phyloP scores from a whole-genome alignment of 139 green algal genomes.

The Auxenochlorella pyrenoidosa region DNA sequence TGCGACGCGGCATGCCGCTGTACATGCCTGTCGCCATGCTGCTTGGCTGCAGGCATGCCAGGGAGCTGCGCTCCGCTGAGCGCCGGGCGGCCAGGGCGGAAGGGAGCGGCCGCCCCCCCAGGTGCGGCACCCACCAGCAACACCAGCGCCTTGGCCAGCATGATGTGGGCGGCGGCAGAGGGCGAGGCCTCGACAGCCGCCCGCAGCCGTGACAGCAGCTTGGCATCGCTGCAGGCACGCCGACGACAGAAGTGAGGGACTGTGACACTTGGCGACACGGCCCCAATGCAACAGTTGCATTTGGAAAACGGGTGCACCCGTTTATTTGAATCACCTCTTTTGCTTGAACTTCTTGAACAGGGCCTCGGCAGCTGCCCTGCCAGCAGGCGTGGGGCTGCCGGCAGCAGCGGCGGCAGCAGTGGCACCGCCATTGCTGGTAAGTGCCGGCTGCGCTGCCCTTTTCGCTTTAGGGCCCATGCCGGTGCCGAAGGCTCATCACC shows the following conservation, averaged over 20 bases:
- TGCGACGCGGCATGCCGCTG: too few relatives aligned
- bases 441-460: background rate
- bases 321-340: background rate
- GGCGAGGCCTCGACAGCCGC: background rate
- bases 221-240: slow-evolving; percentile 4
- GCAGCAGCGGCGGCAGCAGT: background rate
- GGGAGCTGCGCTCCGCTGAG: too few relatives aligned
- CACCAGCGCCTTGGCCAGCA: background rate
- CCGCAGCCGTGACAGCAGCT: background rate
- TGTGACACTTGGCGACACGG: background rate
- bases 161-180: background rate
- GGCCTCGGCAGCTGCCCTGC: background rate
- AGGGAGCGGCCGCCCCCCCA: too few relatives aligned
- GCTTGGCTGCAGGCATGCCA: too few relatives aligned
- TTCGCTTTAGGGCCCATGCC: background rate
- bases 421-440: background rate
- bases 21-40: too few relatives aligned
- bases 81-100: too few relatives aligned
- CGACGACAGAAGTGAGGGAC: background rate
- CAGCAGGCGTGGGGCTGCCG: background rate
- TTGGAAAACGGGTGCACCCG: too few relatives aligned
- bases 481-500: background rate
- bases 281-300: too few relatives aligned
- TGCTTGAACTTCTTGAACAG: background rate
- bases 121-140: background rate